A percentile compares a stretch with the other conserved stretches of the same genome.
Conservation (phyloP, 2,329 filamentous ascomycete genomes). For the Beauveria varroae region DNA sequence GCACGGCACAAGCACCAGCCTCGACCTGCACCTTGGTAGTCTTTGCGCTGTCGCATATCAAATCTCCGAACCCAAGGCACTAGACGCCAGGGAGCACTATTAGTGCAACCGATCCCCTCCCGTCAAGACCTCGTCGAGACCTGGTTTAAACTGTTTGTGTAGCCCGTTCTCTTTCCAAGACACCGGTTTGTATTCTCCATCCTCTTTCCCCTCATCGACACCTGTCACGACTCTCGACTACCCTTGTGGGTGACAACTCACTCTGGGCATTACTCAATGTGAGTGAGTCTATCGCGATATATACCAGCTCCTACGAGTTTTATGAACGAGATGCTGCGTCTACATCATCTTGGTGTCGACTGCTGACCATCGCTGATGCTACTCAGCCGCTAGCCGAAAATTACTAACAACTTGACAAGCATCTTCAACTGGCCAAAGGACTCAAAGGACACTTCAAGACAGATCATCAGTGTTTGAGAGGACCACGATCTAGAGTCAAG, state of each 20-base stretch:
- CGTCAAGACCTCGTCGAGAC: conserved; percentile 32
- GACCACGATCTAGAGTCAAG: neutral
- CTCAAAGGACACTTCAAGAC: neutral
- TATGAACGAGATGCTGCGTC: neutral
- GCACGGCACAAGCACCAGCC: conserved; percentile 24
- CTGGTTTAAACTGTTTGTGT: conserved; percentile 26
- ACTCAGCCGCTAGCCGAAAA: neutral
- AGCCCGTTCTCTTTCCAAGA: conserved; percentile 28
- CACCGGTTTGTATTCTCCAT: conserved; percentile 30
- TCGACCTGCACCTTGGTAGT: conserved; percentile 22
- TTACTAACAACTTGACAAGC: neutral
- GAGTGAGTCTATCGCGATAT: conserved; percentile 36
- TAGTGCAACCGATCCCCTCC: conserved; percentile 21
- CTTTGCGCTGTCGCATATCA: conserved; percentile 26
- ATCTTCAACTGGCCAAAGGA: neutral
- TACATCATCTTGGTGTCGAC: neutral
- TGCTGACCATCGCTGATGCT: neutral
- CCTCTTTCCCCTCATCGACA: conserved; percentile 25
- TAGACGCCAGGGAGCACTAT: conserved; percentile 23
- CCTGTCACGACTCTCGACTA: conserved; percentile 24
- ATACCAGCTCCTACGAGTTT: neutral
- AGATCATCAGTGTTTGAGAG: neutral
- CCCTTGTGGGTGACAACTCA: conserved; percentile 22
- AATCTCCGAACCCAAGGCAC: conserved; percentile 31
- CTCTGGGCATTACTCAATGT: conserved; percentile 54